phyloP scores from a whole-genome alignment of 225 moss, liverwort and hornwort genomes.

The Rhytidiadelphus loreus region DNA sequence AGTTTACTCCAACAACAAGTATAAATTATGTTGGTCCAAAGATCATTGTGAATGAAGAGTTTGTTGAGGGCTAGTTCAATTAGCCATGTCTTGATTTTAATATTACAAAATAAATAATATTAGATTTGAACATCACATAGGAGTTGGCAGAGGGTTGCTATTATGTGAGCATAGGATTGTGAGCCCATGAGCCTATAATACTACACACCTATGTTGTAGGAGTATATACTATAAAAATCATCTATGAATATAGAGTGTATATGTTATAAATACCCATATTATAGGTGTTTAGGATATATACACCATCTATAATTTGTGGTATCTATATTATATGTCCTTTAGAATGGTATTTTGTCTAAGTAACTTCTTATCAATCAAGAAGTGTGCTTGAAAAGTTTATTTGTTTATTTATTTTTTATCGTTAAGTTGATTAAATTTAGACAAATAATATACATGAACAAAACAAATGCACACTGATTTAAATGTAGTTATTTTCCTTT shows the following conservation, averaged over 20 bases:
- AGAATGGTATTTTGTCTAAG: neutral
- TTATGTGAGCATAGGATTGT: no score
- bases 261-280: no score
- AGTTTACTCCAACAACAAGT: neutral
- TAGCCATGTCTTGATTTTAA: neutral
- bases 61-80: neutral
- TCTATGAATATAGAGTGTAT: no score
- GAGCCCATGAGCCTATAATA: no score
- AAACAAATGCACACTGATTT: neutral
- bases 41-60: neutral
- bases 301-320: no score
- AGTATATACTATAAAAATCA: no score
- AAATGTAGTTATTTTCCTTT: no score
- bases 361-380: neutral
- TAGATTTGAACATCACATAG: neutral
- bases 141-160: no score
- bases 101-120: neutral
- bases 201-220: no score
- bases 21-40: neutral
- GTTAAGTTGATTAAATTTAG: neutral
- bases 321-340: no score
- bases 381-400: no score
- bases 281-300: no score
- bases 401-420: neutral
- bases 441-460: neutral